These are phyloP conservation scores for Paracoccidioides brasiliensis DNA, from an alignment of 2,329 filamentous ascomycete species.

Conservation along the genomic window DNA sequence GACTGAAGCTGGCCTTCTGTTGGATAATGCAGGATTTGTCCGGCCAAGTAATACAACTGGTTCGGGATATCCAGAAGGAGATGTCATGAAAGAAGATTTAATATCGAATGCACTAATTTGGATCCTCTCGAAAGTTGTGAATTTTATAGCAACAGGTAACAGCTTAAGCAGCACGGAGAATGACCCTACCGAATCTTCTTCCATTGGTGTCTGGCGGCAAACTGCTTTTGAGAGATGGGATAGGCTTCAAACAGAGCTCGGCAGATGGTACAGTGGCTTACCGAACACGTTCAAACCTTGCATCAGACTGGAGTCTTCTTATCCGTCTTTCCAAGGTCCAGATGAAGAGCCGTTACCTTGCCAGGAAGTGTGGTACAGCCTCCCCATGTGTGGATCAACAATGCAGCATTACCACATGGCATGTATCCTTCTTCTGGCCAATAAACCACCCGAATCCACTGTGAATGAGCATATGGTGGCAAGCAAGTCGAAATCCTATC, in stretches of 20 bases:
- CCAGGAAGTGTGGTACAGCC: slow-evolving; percentile 50
- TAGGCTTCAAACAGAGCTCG: slow-evolving; percentile 43
- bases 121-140: slow-evolving; percentile 53
- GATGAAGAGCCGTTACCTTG: slow-evolving; percentile 30
- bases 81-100: slow-evolving; percentile 47
- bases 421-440: slow-evolving; percentile 30
- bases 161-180: slow-evolving; percentile 27
- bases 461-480: slow-evolving; percentile 40
- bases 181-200: slow-evolving; percentile 16
- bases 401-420: slow-evolving; percentile 38
- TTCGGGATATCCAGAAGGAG: slow-evolving; percentile 22
- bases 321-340: slow-evolving; percentile 14
- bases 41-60: slow-evolving; percentile 28
- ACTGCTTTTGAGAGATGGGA: slow-evolving; percentile 37
- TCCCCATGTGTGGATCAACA: slow-evolving; percentile 52
- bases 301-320: slow-evolving; percentile 34
- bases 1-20: slow-evolving; percentile 49
- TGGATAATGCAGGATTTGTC: slow-evolving; percentile 42
- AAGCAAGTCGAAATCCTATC: slow-evolving; percentile 44
- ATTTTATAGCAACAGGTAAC: slow-evolving; percentile 48
- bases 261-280: slow-evolving; percentile 46
- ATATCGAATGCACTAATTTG: slow-evolving; percentile 52
- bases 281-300: slow-evolving; percentile 48
- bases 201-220: slow-evolving; percentile 25
- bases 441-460: slow-evolving; percentile 32